These are phyloP conservation scores for Vaccinium macrocarpon DNA, from an alignment of 148 eudicot species.

Conservation along the genomic window DNA sequence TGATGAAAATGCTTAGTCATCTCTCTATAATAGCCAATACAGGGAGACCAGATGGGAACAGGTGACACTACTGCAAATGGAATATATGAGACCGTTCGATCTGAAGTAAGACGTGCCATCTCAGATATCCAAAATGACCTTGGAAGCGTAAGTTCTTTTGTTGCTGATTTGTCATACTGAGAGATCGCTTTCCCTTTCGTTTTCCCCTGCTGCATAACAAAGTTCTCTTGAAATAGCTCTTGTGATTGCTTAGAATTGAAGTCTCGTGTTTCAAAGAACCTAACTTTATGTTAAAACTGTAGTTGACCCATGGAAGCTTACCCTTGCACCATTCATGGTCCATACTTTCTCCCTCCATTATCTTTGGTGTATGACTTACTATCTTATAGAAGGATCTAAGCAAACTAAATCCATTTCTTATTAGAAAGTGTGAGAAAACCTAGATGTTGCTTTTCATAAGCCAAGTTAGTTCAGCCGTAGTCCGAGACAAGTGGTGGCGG, in stretches of 20 bases:
- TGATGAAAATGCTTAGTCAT: background rate
- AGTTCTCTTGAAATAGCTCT: background rate
- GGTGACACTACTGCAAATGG: constrained; percentile 29
- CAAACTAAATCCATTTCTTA: background rate
- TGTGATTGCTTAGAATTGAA: background rate
- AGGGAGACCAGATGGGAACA: constrained; percentile 27
- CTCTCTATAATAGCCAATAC: constrained; percentile 18
- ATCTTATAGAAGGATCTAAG: background rate
- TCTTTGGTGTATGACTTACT: background rate
- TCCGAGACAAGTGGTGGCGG: background rate
- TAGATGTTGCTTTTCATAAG: background rate
- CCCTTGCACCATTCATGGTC: background rate
- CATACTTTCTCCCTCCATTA: background rate
- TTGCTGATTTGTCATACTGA: background rate
- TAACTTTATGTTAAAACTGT: background rate
- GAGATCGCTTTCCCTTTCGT: background rate
- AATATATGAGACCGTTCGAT: constrained; percentile 59
- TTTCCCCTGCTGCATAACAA: background rate
- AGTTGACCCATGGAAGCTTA: background rate
- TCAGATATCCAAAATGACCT: constrained; percentile 54
- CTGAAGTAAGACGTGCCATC: constrained; percentile 62
- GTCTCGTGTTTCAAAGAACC: background rate
- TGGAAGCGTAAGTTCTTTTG: constrained; percentile 36
- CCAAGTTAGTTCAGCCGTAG: background rate
- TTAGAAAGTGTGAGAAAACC: background rate